Base-by-base conservation (phyloP, 768 basidiomycete species). In the Russula olivacea region DNA sequence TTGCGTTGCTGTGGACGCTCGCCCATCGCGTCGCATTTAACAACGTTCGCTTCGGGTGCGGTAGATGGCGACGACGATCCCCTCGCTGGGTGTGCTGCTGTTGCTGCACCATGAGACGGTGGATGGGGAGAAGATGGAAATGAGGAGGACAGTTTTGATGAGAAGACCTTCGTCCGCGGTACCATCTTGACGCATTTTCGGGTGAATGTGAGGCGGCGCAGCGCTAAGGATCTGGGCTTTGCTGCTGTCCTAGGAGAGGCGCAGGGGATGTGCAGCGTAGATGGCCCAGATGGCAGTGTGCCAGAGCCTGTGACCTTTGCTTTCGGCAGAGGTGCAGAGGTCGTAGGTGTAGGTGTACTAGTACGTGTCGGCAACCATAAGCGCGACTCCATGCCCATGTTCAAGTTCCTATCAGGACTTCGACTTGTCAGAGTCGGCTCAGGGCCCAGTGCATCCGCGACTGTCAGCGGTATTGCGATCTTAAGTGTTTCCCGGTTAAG, bases 171-270 rank as follows among this genome's bases (percentile, higher is more conserved):
- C 2, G 66, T 25, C 21, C 53, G 63, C 15, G 61, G 57, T 21
- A 36, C 52, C 8, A 58, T 25, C 48, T 65, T 67, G 3, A 49
- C 34, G 30, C 59, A 50, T 28, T 38, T 61, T 36, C 51, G 58
- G 10, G 52, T 34, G 21, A 64, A 60, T 15, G 64, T 64, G 12
- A 57, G 48, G 19, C 63, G 63, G 40, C 59, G 63, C 30, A 23
- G 23, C 14, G 51, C 28, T 9, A 55, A 10, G 5, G 56, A 25
- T 23, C 38, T 63, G 15, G 43, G 34, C 34, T 56, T 48, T 56
- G 51, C 36, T 21, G 51, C 23, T 3, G 50, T 21, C 50, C 7
- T 14, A 21, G 32, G 52, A 54, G 28, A n/a, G 21, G 23, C 21
- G 9, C 7, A 40, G 9, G 36, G 17, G 25, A 23, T 25, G 54